phyloP scores from a whole-genome alignment of 2,329 filamentous ascomycete species.

The Ophiostoma sp. region DNA sequence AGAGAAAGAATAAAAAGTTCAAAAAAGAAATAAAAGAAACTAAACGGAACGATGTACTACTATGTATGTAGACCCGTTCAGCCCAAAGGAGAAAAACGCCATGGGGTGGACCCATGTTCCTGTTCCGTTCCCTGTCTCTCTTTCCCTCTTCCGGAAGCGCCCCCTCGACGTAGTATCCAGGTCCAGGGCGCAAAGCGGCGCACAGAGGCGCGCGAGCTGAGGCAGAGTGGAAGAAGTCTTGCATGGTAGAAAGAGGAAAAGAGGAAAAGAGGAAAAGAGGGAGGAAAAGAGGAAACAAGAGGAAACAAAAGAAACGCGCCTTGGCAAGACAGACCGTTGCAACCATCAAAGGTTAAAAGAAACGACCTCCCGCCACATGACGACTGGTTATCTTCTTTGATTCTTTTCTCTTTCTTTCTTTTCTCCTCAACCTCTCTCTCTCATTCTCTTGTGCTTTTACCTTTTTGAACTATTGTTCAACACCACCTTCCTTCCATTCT shows the following conservation, averaged over 20 bases:
- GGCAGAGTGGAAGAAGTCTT: conserved; percentile 1
- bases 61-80: background rate
- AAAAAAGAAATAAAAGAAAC: background rate
- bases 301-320: conserved; percentile 1
- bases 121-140: background rate
- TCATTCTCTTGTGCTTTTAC: background rate
- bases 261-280: background rate
- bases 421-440: background rate
- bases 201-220: background rate
- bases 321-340: conserved; percentile 4
- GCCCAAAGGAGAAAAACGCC: conserved; percentile 5
- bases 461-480: background rate
- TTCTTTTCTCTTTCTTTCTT: background rate
- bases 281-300: background rate
- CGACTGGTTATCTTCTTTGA: background rate
- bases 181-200: conserved; percentile 6
- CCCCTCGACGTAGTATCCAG: conserved; percentile 7
- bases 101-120: background rate
- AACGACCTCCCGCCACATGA: background rate
- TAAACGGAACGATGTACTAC: background rate
- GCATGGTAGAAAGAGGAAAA: background rate
- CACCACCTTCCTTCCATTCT: conserved; percentile 5
- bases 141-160: conserved; percentile 6
- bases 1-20: background rate
- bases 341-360: conserved; percentile 14